Percentiles rank a stretch among this genome's conserved stretches.
Conservation (phyloP, 2,329 filamentous ascomycete genomes). For the Aspergillus sp. region DNA sequence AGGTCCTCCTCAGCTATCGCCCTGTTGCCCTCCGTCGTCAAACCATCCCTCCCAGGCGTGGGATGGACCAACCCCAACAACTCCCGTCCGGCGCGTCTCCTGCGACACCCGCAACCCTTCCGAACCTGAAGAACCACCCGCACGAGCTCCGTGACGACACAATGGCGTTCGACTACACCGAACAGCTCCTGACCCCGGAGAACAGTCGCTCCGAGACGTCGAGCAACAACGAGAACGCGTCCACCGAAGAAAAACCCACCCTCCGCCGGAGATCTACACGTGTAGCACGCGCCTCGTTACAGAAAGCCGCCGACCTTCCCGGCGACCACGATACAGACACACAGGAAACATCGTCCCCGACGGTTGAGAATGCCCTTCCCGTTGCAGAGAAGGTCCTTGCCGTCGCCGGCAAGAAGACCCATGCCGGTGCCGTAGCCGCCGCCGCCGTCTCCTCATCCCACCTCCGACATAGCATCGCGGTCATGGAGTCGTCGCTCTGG, state of each 20-base stretch:
- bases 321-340: slow-evolving; percentile 22
- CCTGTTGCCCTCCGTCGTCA: not conserved
- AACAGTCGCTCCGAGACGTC: slow-evolving; percentile 45
- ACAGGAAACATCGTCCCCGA: slow-evolving; percentile 17
- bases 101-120: slow-evolving; percentile 28
- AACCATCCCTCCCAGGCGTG: slow-evolving; percentile 3
- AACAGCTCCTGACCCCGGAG: slow-evolving; percentile 43
- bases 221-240: slow-evolving; percentile 39
- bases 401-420: slow-evolving; percentile 32
- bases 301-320: slow-evolving; percentile 28
- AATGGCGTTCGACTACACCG: slow-evolving; percentile 35
- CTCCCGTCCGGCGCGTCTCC: slow-evolving; percentile 29
- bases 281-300: slow-evolving; percentile 40
- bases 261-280: slow-evolving; percentile 37
- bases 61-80: slow-evolving; percentile 28
- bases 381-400: slow-evolving; percentile 39
- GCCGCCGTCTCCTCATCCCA: slow-evolving; percentile 18
- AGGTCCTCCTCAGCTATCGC: not conserved
- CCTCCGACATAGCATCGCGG: slow-evolving; percentile 41
- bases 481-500: slow-evolving; percentile 37
- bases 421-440: slow-evolving; percentile 13
- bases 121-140: slow-evolving; percentile 25
- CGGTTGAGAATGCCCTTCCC: slow-evolving; percentile 26
- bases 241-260: slow-evolving; percentile 31
- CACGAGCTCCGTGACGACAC: slow-evolving; percentile 29